A percentile compares a stretch with the other conserved stretches of the same genome.
Conservation (phyloP, 106 monocot genomes). For the Posidonia australis region DNA sequence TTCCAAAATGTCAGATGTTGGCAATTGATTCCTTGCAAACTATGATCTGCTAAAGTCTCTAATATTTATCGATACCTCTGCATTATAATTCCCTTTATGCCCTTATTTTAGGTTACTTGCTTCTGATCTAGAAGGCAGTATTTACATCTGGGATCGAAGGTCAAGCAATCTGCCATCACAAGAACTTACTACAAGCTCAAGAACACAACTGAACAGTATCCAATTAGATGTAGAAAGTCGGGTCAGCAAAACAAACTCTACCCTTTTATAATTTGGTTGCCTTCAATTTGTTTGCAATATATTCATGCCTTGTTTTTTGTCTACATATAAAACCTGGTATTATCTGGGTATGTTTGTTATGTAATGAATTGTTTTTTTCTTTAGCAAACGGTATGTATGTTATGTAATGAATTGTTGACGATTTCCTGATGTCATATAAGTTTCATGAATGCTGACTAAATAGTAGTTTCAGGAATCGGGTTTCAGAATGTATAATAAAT, state of each 20-base stretch:
- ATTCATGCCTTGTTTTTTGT: too few species aligned
- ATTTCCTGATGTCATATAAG: too few species aligned
- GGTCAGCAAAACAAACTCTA: slow-evolving; percentile 20
- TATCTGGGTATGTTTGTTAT: too few species aligned
- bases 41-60: not conserved
- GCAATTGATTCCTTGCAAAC: not conserved
- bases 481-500: too few species aligned
- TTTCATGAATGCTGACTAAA: too few species aligned
- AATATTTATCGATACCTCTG: not conserved
- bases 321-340: too few species aligned
- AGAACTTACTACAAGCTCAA: slow-evolving; percentile 35
- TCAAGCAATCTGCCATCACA: slow-evolving; percentile 39
- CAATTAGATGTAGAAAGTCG: slow-evolving; percentile 61
- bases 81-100: not conserved
- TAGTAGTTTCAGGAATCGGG: too few species aligned
- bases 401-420: too few species aligned
- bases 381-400: too few species aligned
- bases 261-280: not conserved
- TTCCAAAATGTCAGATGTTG: too few species aligned
- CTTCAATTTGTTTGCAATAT: not conserved
- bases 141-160: slow-evolving; percentile 81
- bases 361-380: too few species aligned
- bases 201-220: slow-evolving; percentile 58
- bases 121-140: slow-evolving; percentile 60
- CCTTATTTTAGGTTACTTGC: slow-evolving; percentile 57